Conservation (phyloP, 768 basidiomycete species). For the Boletus rufocinnamomeus region DNA sequence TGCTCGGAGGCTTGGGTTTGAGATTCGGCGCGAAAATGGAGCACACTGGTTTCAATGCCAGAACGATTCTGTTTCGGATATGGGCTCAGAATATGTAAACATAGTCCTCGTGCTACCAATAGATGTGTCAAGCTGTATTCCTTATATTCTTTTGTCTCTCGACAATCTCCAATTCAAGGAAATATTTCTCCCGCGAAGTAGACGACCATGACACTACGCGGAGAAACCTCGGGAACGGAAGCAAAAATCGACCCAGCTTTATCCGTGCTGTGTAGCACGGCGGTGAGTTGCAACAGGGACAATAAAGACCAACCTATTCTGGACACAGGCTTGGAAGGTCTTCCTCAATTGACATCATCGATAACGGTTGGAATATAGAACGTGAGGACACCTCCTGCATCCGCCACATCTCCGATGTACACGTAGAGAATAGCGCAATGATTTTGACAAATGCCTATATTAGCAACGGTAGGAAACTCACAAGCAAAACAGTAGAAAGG, state of each 20-base stretch:
- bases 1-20: conserved; percentile 60
- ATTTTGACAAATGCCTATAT: conserved; percentile 72
- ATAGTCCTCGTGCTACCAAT: conserved; percentile 3
- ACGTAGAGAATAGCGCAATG: conserved; percentile 89
- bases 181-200: not conserved
- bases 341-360: conserved; percentile 46
- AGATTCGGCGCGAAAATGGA: not conserved
- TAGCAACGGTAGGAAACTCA: not conserved
- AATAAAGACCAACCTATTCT: not conserved
- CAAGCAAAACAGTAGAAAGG: not conserved
- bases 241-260: not conserved
- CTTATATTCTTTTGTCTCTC: conserved; percentile 1
- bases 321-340: not conserved
- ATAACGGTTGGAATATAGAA: conserved; percentile 85
- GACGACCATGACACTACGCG: not conserved
- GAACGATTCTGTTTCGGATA: not conserved
- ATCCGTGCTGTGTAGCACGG: not conserved
- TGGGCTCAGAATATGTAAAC: conserved; percentile 15
- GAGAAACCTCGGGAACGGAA: too few relatives aligned
- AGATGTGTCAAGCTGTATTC: conserved; percentile 10
- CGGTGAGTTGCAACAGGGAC: not conserved
- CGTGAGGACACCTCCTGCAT: conserved; percentile 82
- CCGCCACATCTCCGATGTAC: conserved; percentile 78
- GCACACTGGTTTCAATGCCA: not conserved
- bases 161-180: not conserved